Base-by-base conservation (phyloP, 805 yeast genomes). In the Danielia reshetovae region DNA sequence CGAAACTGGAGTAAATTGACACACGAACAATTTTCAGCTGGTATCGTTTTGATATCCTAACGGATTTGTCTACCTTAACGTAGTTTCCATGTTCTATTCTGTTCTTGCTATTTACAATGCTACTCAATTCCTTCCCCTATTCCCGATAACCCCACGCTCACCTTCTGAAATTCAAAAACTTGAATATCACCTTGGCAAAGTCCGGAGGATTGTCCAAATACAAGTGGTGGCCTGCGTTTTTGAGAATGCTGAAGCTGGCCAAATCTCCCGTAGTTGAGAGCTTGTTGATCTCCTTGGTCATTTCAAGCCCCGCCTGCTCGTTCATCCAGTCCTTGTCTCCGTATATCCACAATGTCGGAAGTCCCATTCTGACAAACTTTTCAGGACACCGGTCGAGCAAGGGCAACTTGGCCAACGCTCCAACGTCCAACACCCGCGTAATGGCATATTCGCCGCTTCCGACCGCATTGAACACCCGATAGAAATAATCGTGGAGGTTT, bases 241-340 rank as follows among this genome's bases (percentile, higher is more conserved):
- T 52, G 18, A 72, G 42, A 2, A 65, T 46, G 12, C 48, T 55
- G 36, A 57, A 72, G 26, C 38, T 24, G 4, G 50, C 48, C 10
- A 46, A 36, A 5, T 21, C 18, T 25, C 28, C 29, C 5, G 40
- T 13, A 18, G 29, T 18, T 14, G 46, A 33, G 27, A 45, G 30
- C 19, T 31, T 35, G 34, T 46, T 47, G 35, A 55, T 52, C 24
- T 55, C 59, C 24, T 46, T 38, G 7, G 40, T 44, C 51, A 54
- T 54, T 21, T 46, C 52, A 23, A 30, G 52, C 2, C 87, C 87
- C 9, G 81, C 83, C 29, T 65, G 68, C 34, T 67, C 73, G 40
- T 75, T 74, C 86, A 80, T 80, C 87, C 87, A 80, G 53, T 80
- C 87, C 24, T 57, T 60, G 39, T 79, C 85, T 7, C 87, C 87